Percentiles rank a stretch among this genome's conserved stretches.
phyloP scores from a whole-genome alignment of 768 basidiomycete genomes.

The Phanerochaete carnosa region DNA sequence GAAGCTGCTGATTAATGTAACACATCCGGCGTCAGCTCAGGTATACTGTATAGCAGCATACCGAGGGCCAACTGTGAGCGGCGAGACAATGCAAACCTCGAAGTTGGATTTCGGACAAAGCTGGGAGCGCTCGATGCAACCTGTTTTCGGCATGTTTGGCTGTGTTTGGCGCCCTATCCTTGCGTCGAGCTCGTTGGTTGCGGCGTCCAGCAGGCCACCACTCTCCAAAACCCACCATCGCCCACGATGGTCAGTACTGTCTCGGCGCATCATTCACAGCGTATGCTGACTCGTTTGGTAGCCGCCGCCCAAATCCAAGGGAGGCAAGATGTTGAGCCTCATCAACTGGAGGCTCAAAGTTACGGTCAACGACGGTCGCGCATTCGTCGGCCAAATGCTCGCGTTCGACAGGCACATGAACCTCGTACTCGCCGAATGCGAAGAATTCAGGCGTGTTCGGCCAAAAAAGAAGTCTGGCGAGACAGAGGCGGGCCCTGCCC shows the following conservation, averaged over 20 bases:
- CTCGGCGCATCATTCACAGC: background rate
- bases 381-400: constrained; percentile 96
- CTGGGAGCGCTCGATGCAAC: background rate
- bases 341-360: constrained; percentile 98
- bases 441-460: constrained; percentile 91
- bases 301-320: constrained; percentile 96
- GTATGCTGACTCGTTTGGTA: constrained; percentile 25
- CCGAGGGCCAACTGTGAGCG: background rate
- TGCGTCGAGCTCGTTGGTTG: constrained; percentile 24
- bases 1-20: background rate
- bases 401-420: constrained; percentile 99
- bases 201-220: constrained; percentile 14
- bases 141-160: constrained; percentile 26
- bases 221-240: constrained; percentile 19
- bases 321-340: constrained; percentile 96
- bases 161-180: constrained; percentile 28
- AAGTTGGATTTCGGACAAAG: background rate
- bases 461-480: constrained; percentile 90
- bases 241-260: constrained; percentile 51
- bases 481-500: constrained; percentile 66
- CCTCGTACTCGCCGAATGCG: constrained; percentile 95
- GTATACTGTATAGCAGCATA: background rate
- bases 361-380: constrained; percentile 95
- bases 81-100: background rate
- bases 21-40: background rate